Percentiles rank a stretch among this genome's conserved stretches.
These are phyloP conservation scores for Mallotus japonicus DNA, from an alignment of 441 rosid species.

Conservation along the genomic window DNA sequence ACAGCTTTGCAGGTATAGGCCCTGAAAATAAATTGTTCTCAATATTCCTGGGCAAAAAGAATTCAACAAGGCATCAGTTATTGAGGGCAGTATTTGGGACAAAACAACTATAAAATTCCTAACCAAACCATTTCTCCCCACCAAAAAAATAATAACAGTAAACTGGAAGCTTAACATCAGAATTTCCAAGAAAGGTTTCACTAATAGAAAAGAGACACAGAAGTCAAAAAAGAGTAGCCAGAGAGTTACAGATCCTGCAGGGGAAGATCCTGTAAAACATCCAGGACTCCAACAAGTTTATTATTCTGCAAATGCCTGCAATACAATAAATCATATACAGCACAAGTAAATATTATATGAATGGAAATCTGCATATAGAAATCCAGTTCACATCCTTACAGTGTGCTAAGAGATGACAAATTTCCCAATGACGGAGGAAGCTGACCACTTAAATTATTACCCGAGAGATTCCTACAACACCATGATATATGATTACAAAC, in stretches of 20 bases:
- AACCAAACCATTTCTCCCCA: background rate
- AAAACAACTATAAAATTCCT: background rate
- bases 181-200: background rate
- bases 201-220: background rate
- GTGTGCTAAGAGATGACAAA: conserved; percentile 25
- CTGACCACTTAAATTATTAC: conserved; percentile 63
- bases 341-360: background rate
- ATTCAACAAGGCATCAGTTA: conserved; percentile 25
- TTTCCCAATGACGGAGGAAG: conserved; percentile 48
- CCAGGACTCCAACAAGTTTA: conserved; percentile 65
- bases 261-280: conserved; percentile 73
- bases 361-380: conserved; percentile 1
- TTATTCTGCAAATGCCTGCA: conserved; percentile 88
- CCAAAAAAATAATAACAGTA: background rate
- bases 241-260: conserved; percentile 63
- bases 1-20: conserved; percentile 70
- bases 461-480: conserved; percentile 67
- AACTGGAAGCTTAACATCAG: background rate
- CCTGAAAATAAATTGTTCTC: conserved; percentile 89
- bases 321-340: conserved; percentile 6
- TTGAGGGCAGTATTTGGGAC: conserved; percentile 9
- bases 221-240: background rate
- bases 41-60: conserved; percentile 55
- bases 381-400: conserved; percentile 24
- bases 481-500: conserved; percentile 16